Base-by-base conservation (phyloP, 1,284 basidiomycete species). In the Cerioporus squamosus region DNA sequence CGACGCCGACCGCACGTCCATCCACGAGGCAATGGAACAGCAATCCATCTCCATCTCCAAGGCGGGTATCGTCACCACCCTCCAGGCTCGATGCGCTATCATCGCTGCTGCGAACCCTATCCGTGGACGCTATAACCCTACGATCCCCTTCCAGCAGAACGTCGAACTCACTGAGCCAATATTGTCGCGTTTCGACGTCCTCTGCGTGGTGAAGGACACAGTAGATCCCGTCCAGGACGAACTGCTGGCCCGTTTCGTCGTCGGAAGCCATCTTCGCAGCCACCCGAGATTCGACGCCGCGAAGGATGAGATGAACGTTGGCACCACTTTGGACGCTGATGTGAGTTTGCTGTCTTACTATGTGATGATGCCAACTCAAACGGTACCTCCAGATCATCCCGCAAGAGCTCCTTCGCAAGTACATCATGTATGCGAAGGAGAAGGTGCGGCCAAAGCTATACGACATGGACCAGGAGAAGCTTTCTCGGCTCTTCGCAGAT, bases 21-120 rank as follows among this genome's bases (percentile, higher is more conserved):
- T 99, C 69, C 97, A 99, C 80, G 97, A 99, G 75, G 97, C 97
- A 2, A 99, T 99, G 97, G 97, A 99, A 74, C 97, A 99, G 76
- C 97, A 99, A 73, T 92, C 93, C n/a, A 99, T 99, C 68, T 98
- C 97, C 1, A 98, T 99, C 66, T 96, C 95, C 42, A 99, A 99
- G 73, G 97, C 97, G 2, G 97, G 97, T 59, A 99, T 99, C 67
- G 92, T 99, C 52, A 98, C 97, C 10, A 93, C 93, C 12, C 83
- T 99, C 22, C 96, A 98, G 76, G 97, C 97, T 18, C 90, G 97
- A 36, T 99, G 97, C 74, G 95, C 97, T 5, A 95, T 99, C 73
- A 86, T 99, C 58, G 97, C 97, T 15, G 97, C 97, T 0, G 97
- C 97, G 54, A 99, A 99, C 79, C 97, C 97, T 17, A 91, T 98